phyloP scores from a whole-genome alignment of 371 early-diverging fungal species.

The Mucor velutinosus region DNA sequence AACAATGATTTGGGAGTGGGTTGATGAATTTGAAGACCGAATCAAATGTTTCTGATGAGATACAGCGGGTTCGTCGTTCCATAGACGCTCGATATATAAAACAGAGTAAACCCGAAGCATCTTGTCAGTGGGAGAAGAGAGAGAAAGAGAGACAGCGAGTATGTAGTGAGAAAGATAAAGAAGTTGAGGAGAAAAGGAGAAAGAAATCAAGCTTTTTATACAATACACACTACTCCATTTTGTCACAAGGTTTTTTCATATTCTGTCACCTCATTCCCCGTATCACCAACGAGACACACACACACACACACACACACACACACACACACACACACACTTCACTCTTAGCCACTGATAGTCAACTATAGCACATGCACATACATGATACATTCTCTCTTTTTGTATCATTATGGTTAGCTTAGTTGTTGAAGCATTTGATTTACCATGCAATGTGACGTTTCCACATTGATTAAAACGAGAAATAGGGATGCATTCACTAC shows the following conservation, averaged over 20 bases:
- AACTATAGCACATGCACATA: slow-evolving; percentile 9
- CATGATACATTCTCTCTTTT: slow-evolving; percentile 13
- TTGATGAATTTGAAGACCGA: not conserved
- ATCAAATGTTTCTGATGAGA: not conserved
- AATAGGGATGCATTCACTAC: not conserved
- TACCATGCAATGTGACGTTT: slow-evolving; percentile 11
- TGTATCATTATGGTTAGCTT: slow-evolving; percentile 7
- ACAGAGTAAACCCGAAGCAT: slow-evolving; percentile 30
- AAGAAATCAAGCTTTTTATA: not conserved
- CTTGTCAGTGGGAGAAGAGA: not conserved
- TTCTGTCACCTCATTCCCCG: slow-evolving; percentile 9
- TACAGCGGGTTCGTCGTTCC: slow-evolving; percentile 3
- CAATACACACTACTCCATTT: not conserved
- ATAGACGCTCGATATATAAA: slow-evolving; percentile 21
- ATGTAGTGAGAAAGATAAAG: not conserved
- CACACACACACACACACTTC: not conserved
- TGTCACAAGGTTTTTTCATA: slow-evolving; percentile 6
- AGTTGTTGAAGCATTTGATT: not conserved
- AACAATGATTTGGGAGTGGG: not conserved
- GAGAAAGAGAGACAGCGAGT: slow-evolving; percentile 1
- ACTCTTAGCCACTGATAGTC: slow-evolving; percentile 9
- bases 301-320: not conserved
- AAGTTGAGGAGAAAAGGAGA: not conserved
- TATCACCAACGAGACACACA: slow-evolving; percentile 1
- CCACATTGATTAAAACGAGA: not conserved